Evolutionary conservation across 768 basidiomycete species (phyloP).

Genomic region (Termitomyces sp.): DNA sequence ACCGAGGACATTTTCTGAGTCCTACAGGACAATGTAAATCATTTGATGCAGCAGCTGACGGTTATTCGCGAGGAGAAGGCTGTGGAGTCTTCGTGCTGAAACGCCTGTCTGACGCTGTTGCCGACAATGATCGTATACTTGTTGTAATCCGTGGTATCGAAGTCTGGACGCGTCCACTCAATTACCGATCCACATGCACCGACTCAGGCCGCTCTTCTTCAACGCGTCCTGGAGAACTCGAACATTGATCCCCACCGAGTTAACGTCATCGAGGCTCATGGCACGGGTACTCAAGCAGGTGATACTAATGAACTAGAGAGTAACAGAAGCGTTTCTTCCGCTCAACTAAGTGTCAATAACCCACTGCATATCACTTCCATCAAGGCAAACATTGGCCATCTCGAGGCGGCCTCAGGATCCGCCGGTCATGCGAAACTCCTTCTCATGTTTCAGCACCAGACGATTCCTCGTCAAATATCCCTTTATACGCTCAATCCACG

Average conservation of each 20-base stretch:
- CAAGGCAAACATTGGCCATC: too few species aligned
- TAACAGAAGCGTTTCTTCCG: too few species aligned
- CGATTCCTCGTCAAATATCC: too few species aligned
- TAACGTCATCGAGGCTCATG: conserved; percentile 71
- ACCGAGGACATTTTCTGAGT: conserved; percentile 66
- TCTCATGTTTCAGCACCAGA: too few species aligned
- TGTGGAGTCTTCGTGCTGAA: conserved; percentile 72
- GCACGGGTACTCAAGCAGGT: too few species aligned
- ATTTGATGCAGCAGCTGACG: conserved; percentile 71
- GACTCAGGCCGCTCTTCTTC: conserved; percentile 58
- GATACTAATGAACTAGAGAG: too few species aligned
- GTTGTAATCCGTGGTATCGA: conserved; percentile 70
- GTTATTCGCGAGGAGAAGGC: conserved; percentile 71
- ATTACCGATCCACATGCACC: conserved; percentile 72
- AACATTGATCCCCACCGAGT: conserved; percentile 44
- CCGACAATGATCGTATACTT: conserved; percentile 64
- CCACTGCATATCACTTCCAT: too few species aligned
- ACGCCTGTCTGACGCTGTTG: conserved; percentile 60
- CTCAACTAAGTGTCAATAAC: too few species aligned
- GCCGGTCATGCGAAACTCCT: too few species aligned
- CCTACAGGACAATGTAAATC: conserved; percentile 66
- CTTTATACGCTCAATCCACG: too few species aligned
- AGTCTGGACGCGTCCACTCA: conserved; percentile 54
- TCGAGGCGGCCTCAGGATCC: too few species aligned
- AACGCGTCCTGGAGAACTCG: conserved; percentile 40